phyloP scores from a whole-genome alignment of 176 grass and related monocot species.

The Cenchrus purpureus region DNA sequence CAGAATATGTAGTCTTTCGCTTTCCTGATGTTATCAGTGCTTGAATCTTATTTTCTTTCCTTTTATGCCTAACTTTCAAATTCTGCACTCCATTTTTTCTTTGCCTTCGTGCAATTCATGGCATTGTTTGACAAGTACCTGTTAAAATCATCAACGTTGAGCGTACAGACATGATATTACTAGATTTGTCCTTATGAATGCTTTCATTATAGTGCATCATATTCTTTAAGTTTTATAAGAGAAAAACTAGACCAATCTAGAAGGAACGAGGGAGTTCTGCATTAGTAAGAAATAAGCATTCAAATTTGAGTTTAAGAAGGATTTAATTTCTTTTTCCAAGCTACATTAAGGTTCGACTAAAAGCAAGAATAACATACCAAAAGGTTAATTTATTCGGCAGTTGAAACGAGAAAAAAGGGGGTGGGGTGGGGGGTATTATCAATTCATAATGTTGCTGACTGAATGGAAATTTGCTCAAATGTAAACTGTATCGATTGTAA shows the following conservation, averaged over 20 bases:
- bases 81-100: background rate
- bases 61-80: background rate
- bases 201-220: background rate
- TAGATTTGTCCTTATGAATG: background rate
- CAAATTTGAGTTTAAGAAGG: slow-evolving; percentile 9
- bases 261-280: background rate
- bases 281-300: background rate
- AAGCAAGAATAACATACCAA: no score
- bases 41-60: slow-evolving; percentile 19
- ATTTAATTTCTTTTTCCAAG: slow-evolving; percentile 13
- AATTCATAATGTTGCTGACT: no score
- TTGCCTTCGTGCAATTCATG: background rate
- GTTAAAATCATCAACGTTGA: background rate
- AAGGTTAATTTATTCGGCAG: no score
- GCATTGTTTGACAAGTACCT: background rate
- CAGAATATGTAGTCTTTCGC: background rate
- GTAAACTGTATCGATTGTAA: no score
- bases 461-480: no score
- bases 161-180: background rate
- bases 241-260: background rate
- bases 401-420: no score
- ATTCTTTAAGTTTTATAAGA: no score
- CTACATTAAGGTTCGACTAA: background rate
- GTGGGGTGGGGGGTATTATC: no score
- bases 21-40: background rate